Percentiles rank a stretch among this genome's conserved stretches.
These are phyloP conservation scores for Afroboletus lepidellus DNA, from an alignment of 1,284 basidiomycete species.

Conservation along the genomic window DNA sequence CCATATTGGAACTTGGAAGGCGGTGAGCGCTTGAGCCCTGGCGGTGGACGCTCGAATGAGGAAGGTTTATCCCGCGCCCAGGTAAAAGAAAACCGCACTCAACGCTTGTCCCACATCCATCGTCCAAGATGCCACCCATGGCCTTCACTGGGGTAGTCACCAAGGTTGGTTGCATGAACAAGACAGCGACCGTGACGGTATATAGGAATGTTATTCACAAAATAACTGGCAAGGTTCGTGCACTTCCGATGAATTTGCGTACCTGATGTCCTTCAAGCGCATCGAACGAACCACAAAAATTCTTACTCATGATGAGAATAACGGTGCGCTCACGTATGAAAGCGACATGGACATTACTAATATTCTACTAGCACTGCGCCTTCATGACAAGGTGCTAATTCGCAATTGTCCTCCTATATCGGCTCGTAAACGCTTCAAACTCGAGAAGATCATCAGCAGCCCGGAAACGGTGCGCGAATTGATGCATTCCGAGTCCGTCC, in stretches of 20 bases:
- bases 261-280: slow-evolving; percentile 41
- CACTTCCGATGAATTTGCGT: neutral
- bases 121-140: slow-evolving; percentile 66
- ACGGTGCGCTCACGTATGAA: slow-evolving; percentile 45
- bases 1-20: no score
- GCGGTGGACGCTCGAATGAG: neutral
- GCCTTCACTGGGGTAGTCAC: slow-evolving; percentile 69
- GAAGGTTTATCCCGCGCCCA: neutral
- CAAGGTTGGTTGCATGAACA: slow-evolving; percentile 76
- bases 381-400: slow-evolving; percentile 70
- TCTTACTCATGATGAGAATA: slow-evolving; percentile 68
- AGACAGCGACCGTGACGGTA: slow-evolving; percentile 78
- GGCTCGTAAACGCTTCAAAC: slow-evolving; percentile 68
- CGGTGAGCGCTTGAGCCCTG: no score
- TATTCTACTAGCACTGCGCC: slow-evolving; percentile 50
- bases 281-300: slow-evolving; percentile 74
- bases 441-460: slow-evolving; percentile 65
- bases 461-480: slow-evolving; percentile 60
- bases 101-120: neutral
- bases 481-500: slow-evolving; percentile 16
- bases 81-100: no score
- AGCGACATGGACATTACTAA: slow-evolving; percentile 13
- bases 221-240: slow-evolving; percentile 67
- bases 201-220: slow-evolving; percentile 67
- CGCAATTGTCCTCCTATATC: slow-evolving; percentile 78